A percentile compares a stretch with the other conserved stretches of the same genome.
phyloP scores from a whole-genome alignment of 306 rosid species.

The Senna siamea region DNA sequence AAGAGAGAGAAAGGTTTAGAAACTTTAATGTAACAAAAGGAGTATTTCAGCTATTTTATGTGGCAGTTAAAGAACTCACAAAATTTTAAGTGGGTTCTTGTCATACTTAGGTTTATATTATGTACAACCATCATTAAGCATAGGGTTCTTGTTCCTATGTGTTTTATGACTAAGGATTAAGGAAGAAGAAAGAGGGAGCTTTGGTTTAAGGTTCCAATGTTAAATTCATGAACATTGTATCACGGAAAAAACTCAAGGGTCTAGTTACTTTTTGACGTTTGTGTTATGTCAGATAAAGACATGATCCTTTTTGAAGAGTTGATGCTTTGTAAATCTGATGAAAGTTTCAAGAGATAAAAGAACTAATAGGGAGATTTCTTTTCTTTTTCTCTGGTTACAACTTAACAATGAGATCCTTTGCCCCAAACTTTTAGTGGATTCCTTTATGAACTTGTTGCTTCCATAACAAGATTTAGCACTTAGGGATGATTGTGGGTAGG shows the following conservation, averaged over 20 bases:
- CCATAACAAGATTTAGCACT: too few relatives aligned
- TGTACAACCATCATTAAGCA: not conserved
- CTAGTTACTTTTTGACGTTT: not conserved
- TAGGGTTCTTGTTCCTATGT: too few relatives aligned
- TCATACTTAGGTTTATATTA: not conserved
- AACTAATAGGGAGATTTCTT: not conserved
- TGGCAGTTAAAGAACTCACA: not conserved
- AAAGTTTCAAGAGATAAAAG: not conserved
- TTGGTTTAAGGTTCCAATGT: slow-evolving; percentile 11
- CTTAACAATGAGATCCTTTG: slow-evolving; percentile 10
- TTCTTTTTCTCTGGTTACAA: slow-evolving; percentile 5
- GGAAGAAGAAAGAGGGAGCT: too few relatives aligned
- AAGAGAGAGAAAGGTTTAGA: not conserved
- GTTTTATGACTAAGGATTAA: too few relatives aligned
- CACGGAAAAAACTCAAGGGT: not conserved
- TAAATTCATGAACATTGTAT: not conserved
- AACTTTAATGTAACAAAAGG: not conserved
- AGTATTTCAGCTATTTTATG: not conserved
- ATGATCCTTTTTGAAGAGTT: not conserved
- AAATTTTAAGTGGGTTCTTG: not conserved
- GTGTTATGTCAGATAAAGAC: too few relatives aligned
- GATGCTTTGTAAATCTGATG: not conserved
- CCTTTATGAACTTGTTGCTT: not conserved
- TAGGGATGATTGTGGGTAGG: too few relatives aligned
- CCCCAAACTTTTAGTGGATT: not conserved